A percentile compares a stretch with the other conserved stretches of the same genome.
Evolutionary conservation across 371 early-diverging fungal genomes (phyloP).

Genomic region (Cokeromyces recurvatus): DNA sequence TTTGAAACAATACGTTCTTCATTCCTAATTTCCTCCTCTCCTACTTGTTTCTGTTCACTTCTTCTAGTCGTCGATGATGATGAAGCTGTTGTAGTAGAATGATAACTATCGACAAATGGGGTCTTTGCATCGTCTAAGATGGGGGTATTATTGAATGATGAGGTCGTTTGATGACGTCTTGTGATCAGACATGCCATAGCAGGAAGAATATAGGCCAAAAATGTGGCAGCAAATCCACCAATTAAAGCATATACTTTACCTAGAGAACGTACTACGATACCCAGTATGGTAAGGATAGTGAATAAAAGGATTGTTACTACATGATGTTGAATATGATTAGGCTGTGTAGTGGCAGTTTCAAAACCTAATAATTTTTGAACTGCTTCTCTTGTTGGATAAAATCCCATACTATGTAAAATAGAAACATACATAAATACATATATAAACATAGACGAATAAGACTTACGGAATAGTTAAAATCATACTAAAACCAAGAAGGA

Average conservation of each 20-base stretch:
- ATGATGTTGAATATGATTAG: slow-evolving; percentile 41
- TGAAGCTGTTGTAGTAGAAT: slow-evolving; percentile 1
- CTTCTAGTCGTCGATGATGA: not conserved
- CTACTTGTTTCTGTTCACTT: not conserved
- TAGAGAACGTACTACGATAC: slow-evolving; percentile 39
- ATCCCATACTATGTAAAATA: slow-evolving; percentile 35
- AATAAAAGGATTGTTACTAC: slow-evolving; percentile 40
- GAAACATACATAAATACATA: slow-evolving; percentile 16
- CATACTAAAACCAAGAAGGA: slow-evolving; percentile 52
- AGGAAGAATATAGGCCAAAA: slow-evolving; percentile 57
- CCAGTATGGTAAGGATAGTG: slow-evolving; percentile 33
- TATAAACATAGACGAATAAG: not conserved
- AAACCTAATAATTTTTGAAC: slow-evolving; percentile 50
- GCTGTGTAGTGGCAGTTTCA: slow-evolving; percentile 38
- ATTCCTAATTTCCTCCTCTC: not conserved
- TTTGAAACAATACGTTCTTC: slow-evolving; percentile 2
- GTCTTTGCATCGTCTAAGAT: not conserved
- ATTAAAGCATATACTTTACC: slow-evolving; percentile 53
- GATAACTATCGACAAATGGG: not conserved
- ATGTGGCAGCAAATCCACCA: slow-evolving; percentile 53
- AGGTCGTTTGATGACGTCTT: slow-evolving; percentile 3
- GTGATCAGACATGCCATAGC: slow-evolving; percentile 40
- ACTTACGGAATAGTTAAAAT: slow-evolving; percentile 50
- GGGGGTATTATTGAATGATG: not conserved
- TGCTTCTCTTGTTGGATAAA: slow-evolving; percentile 55